Evolutionary conservation across 257 asterid genomes (phyloP).

Genomic region (Paraleonurus japonicus): DNA sequence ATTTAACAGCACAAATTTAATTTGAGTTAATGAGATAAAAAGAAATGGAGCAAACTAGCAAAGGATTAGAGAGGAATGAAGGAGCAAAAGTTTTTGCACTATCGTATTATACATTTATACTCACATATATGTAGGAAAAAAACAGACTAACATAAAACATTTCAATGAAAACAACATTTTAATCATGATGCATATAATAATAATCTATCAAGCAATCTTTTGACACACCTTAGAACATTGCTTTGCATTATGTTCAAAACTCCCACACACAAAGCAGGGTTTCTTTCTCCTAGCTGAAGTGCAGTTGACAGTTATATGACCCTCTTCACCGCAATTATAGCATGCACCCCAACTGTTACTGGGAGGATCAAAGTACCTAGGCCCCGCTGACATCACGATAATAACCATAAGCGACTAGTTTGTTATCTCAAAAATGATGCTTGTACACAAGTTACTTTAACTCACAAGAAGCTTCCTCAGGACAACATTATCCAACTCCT

Average conservation of each 20-base stretch:
- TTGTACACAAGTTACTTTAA: constrained; percentile 41
- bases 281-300: constrained; percentile 78
- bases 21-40: not conserved
- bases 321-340: constrained; percentile 98
- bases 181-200: not conserved
- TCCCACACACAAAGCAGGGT: constrained; percentile 96
- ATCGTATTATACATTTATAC: not conserved
- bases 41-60: not conserved
- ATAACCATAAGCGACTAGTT: constrained; percentile 29
- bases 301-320: constrained; percentile 74
- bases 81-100: not conserved
- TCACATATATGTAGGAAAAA: not conserved
- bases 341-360: constrained; percentile 89
- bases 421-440: constrained; percentile 33
- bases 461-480: constrained; percentile 98
- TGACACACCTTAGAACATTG: constrained; percentile 74
- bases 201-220: not conserved
- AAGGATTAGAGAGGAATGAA: not conserved
- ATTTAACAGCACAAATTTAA: not conserved
- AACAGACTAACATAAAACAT: not conserved
- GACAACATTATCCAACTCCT: constrained; percentile 52
- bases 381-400: constrained; percentile 73
- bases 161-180: not conserved
- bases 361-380: constrained; percentile 98
- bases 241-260: constrained; percentile 78